phyloP scores from a whole-genome alignment of 345 rosid species.

The Carallia pectinifolia region DNA sequence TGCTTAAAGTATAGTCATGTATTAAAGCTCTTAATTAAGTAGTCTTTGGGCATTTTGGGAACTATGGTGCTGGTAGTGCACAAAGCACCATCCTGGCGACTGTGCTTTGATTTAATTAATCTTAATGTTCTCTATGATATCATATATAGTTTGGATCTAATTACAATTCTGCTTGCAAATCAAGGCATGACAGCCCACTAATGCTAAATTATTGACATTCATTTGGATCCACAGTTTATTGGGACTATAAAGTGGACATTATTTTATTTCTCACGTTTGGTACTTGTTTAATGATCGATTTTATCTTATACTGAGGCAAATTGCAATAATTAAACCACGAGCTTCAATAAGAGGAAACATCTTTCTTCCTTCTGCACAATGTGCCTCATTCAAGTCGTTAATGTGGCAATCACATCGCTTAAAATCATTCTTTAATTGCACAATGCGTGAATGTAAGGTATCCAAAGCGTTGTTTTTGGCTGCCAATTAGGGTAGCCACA shows the following conservation, averaged over 20 bases:
- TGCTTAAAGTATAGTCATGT: too few relatives aligned
- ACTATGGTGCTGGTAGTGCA: too few relatives aligned
- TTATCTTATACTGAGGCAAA: background rate
- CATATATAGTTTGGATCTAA: too few relatives aligned
- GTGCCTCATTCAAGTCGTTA: slow-evolving; percentile 22
- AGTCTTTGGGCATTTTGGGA: too few relatives aligned
- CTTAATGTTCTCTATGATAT: too few relatives aligned
- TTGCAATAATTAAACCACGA: slow-evolving; percentile 1
- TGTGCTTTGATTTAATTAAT: too few relatives aligned
- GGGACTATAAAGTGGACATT: slow-evolving; percentile 18
- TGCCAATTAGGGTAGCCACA: slow-evolving; percentile 5
- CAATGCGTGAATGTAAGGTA: slow-evolving; percentile 30
- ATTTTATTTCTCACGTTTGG: background rate
- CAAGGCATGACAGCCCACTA: too few relatives aligned
- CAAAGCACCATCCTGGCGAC: too few relatives aligned
- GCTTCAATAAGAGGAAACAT: slow-evolving; percentile 35
- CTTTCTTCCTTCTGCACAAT: slow-evolving; percentile 34
- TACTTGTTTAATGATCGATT: background rate
- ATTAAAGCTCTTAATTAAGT: too few relatives aligned
- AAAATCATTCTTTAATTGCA: slow-evolving; percentile 12
- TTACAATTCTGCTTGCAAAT: too few relatives aligned
- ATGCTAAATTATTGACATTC: too few relatives aligned
- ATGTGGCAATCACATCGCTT: slow-evolving; percentile 1
- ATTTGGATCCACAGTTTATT: slow-evolving; percentile 4
- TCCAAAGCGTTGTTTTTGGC: slow-evolving; percentile 36